Evolutionary conservation across 208 protist genomes (phyloP), one percentile per base, ranked within the genome.

Genomic region (Wallacemonas sp.): DNA sequence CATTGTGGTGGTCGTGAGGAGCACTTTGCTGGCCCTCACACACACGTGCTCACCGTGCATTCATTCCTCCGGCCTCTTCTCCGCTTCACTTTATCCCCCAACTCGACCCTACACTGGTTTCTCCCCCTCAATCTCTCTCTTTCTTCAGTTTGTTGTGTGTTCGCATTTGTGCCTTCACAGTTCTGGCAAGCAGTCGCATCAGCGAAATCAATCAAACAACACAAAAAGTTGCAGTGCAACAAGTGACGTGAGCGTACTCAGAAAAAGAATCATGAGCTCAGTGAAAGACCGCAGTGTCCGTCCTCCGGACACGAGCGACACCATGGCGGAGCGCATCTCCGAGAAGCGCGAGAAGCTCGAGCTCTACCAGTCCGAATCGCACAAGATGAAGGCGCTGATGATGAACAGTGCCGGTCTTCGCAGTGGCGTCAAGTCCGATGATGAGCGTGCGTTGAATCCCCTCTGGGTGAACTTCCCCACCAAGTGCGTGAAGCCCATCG

Each of bases 301-400:
- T 24, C 29, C 3, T 41, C 19, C 69, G 26, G 52, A 70, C 48
- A 62, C 65, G n/a, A 66, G 69, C 33, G 61, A 65, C 34, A 62
- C 61, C 21, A 69, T 91, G 39, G 61, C 77, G 19, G 29, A 4
- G 4, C 63, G 43, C n/a, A 84, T 91, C 64, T 76, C 66, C 1
- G 56, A 61, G 1, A 74, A 77, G 36, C 76, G 80, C 24, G 74
- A 87, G 38, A 78, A 80, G 57, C 72, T 92, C 17, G 80, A 92
- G 78, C 44, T 92, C 6, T 88, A 92, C 67, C 86, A 92, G 57
- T 88, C 81, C 24, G 77, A 85, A 17, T 92, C 86, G 32, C 86
- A 92, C 78, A 84, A 79, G 43, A 92, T 92, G 86, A 92, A 92
- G 63, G 68, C 82, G 5, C 74, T 92, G 57, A 81, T 92, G 74